phyloP scores from a whole-genome alignment of 1,284 basidiomycete genomes.

The Ganoderma lucidum region DNA sequence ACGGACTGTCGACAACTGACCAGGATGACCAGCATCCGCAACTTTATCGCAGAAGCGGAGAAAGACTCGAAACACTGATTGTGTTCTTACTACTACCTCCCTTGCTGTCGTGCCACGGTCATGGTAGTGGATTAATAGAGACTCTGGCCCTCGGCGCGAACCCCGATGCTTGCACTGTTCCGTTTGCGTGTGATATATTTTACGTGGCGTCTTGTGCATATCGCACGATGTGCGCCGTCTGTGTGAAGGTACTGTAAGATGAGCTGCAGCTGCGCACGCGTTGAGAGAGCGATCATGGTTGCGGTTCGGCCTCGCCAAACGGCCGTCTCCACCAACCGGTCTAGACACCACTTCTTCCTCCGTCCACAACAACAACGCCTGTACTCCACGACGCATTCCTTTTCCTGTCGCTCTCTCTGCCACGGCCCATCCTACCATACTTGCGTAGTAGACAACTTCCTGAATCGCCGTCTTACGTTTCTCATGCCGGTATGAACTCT shows the following conservation, averaged over 20 bases:
- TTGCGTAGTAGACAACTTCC: slow-evolving; percentile 15
- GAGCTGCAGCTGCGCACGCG: background rate
- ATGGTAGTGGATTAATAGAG: slow-evolving; percentile 29
- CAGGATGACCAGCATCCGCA: slow-evolving; percentile 72
- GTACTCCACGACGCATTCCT: background rate
- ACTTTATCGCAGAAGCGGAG: slow-evolving; percentile 82
- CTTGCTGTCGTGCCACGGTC: slow-evolving; percentile 20
- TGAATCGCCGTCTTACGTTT: slow-evolving; percentile 14
- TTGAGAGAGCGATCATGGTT: background rate
- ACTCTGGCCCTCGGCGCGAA: slow-evolving; percentile 18
- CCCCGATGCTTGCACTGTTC: background rate
- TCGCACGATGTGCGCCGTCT: background rate
- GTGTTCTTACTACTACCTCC: slow-evolving; percentile 9
- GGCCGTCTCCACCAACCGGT: slow-evolving; percentile 8
- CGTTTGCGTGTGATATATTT: background rate
- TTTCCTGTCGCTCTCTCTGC: slow-evolving; percentile 18
- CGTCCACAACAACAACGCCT: background rate
- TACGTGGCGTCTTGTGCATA: background rate
- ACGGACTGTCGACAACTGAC: slow-evolving; percentile 47
- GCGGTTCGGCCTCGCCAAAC: slow-evolving; percentile 3
- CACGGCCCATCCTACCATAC: background rate
- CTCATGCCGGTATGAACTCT: slow-evolving; percentile 34
- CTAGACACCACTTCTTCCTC: background rate
- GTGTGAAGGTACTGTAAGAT: background rate
- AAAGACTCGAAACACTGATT: slow-evolving; percentile 55